These are phyloP conservation scores for Scenedesmus sp. DNA, from an alignment of 163 green algal genomes.

Conservation along the genomic window DNA sequence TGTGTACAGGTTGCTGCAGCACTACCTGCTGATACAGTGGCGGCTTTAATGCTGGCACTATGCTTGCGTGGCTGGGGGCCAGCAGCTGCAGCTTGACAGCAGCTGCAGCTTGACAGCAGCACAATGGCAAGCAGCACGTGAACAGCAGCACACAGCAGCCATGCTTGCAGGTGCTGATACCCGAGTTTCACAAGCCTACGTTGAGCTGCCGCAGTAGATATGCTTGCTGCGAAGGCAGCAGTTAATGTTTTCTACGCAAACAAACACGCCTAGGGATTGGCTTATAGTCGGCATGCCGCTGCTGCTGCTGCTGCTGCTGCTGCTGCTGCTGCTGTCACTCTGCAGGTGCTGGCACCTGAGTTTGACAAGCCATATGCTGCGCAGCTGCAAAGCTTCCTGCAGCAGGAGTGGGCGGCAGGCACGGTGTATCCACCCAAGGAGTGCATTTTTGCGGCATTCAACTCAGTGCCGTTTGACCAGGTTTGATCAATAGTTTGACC, in stretches of 20 bases:
- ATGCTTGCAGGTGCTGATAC: too few relatives aligned
- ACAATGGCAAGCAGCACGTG: too few relatives aligned
- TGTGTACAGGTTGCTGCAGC: too few relatives aligned
- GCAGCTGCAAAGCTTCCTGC: slow-evolving; percentile 76
- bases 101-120: neutral
- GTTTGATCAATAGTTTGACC: neutral
- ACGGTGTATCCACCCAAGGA: slow-evolving; percentile 80
- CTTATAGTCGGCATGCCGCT: too few relatives aligned
- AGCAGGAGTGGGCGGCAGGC: slow-evolving; percentile 68
- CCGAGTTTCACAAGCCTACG: too few relatives aligned
- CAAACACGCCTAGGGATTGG: too few relatives aligned
- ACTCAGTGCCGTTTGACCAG: slow-evolving; percentile 61
- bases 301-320: too few relatives aligned
- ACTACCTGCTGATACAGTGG: too few relatives aligned
- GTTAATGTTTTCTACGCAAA: too few relatives aligned
- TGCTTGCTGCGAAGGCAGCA: too few relatives aligned
- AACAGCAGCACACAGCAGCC: too few relatives aligned
- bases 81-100: neutral
- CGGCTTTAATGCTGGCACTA: neutral
- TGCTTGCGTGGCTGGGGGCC: neutral
- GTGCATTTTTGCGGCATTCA: slow-evolving; percentile 72
- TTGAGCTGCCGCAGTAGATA: too few relatives aligned
- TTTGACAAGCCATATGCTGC: slow-evolving; percentile 38
- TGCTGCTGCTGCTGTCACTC: neutral
- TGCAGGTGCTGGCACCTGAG: slow-evolving; percentile 36